Conservation (phyloP, 2,329 filamentous ascomycete species). For the Ophiostoma himal-ulmi region DNA sequence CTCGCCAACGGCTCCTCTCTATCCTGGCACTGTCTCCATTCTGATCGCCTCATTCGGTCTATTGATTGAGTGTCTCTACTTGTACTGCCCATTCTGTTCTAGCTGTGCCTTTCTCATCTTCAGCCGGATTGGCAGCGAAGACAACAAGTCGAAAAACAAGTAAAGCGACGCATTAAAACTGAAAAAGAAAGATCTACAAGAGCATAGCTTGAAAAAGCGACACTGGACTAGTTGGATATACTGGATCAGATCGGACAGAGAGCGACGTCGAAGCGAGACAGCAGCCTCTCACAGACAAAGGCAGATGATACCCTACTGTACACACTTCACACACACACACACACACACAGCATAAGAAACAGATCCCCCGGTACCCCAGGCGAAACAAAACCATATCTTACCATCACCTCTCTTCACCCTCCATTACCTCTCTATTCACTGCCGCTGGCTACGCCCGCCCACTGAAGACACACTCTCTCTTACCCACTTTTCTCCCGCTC, state of each 20-base stretch:
- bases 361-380: background rate
- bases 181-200: background rate
- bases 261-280: constrained; percentile 1
- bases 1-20: constrained; percentile 9
- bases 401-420: background rate
- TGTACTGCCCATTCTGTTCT: background rate
- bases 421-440: background rate
- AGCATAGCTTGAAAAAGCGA: too few species aligned
- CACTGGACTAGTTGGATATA: background rate
- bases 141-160: background rate
- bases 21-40: background rate
- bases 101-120: background rate
- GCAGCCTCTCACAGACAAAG: background rate
- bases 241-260: background rate
- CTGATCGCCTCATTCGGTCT: background rate
- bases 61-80: background rate
- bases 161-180: background rate
- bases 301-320: background rate
- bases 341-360: background rate
- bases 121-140: background rate
- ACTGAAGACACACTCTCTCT: background rate
- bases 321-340: background rate
- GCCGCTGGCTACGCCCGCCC: background rate
- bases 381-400: constrained; percentile 12
- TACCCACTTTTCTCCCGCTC: constrained; percentile 18